Evolutionary conservation across 1,284 basidiomycete genomes (phyloP), one percentile per base, ranked within the genome.

Genomic region (Rhodotorula sp.): DNA sequence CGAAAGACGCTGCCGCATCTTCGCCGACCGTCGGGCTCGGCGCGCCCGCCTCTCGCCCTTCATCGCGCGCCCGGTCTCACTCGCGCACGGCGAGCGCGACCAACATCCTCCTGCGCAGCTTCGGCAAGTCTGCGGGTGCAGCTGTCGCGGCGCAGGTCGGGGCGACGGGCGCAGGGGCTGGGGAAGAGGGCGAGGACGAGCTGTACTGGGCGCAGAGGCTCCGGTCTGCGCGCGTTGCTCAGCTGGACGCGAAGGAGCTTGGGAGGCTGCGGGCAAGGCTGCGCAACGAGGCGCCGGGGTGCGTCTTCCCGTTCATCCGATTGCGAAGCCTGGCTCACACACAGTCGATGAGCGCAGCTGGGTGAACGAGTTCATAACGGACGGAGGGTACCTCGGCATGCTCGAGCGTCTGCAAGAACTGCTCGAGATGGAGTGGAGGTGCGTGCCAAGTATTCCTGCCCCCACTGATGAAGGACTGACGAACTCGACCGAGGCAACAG

Each of bases 341-440:
- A 54, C 34, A 70, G 19, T 50, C 44, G 19, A 17, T 59, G 41
- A 21, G 1, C 25, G 7, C 44, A 63, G 61, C 8, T 99, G 97
- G 96, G 89, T 97, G n/a, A 86, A 90, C 73, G 87, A 90, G n/a
- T 99, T 98, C 80, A 80, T 97, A 55, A 86, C 86, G 61, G 81
- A 87, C 16, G 92, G 93, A 10, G 96, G 97, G 1, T 99, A 98
- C 79, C 85, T 87, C 8, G 89, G 90, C 1, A 83, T 99, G 52
- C 81, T 97, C 41, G 89, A 88, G 1, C 86, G 93, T 59, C 82
- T 99, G n/a, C 91, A 93, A 72, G 96, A 99, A 81, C 85, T 99
- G 16, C 85, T 99, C 0, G 90, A 93, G 74, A 88, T 98, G 61
- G 96, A 99, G 83, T 99, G 96, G 96, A 88, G 94, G 61, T 55